Conservation (phyloP, 2,329 filamentous ascomycete genomes). For the Arthrobotrys entomopaga region DNA sequence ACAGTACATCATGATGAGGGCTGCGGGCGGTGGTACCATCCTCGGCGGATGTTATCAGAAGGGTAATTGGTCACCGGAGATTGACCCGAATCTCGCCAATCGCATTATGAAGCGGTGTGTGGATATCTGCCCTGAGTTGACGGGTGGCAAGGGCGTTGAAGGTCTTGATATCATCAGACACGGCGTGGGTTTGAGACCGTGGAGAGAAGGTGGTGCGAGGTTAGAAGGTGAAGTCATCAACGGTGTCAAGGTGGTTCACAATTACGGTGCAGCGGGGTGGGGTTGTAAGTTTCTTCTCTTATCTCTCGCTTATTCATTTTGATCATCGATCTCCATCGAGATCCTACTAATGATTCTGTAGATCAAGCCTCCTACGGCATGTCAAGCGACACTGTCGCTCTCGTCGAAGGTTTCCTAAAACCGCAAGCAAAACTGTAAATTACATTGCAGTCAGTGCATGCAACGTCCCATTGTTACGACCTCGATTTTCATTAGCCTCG, state of each 20-base stretch:
- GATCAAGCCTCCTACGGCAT: conserved; percentile 74
- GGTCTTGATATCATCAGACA: conserved; percentile 80
- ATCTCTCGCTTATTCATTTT: neutral
- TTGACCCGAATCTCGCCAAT: conserved; percentile 80
- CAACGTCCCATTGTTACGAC: neutral
- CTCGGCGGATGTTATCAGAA: conserved; percentile 87
- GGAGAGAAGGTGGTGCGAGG: conserved; percentile 76
- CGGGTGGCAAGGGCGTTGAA: conserved; percentile 74
- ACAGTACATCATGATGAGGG: conserved; percentile 82
- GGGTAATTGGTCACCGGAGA: conserved; percentile 79
- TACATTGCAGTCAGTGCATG: neutral
- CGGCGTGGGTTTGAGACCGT: conserved; percentile 81
- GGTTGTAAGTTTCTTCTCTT: conserved; percentile 68
- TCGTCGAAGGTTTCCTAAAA: conserved; percentile 69
- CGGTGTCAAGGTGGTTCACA: conserved; percentile 77
- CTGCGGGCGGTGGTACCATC: conserved; percentile 81
- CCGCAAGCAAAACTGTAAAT: conserved; percentile 38
- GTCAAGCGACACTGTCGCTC: conserved; percentile 72
- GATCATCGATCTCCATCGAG: neutral
- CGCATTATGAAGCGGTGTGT: conserved; percentile 85
- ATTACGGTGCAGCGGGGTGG: conserved; percentile 82
- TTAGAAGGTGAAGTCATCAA: conserved; percentile 77
- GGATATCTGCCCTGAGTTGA: conserved; percentile 72
- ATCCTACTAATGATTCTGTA: conserved; percentile 45
- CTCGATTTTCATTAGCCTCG: neutral